A percentile compares a stretch with the other conserved stretches of the same genome.
Conservation (phyloP, 2,329 filamentous ascomycete species). For the Lojkania enalia region DNA sequence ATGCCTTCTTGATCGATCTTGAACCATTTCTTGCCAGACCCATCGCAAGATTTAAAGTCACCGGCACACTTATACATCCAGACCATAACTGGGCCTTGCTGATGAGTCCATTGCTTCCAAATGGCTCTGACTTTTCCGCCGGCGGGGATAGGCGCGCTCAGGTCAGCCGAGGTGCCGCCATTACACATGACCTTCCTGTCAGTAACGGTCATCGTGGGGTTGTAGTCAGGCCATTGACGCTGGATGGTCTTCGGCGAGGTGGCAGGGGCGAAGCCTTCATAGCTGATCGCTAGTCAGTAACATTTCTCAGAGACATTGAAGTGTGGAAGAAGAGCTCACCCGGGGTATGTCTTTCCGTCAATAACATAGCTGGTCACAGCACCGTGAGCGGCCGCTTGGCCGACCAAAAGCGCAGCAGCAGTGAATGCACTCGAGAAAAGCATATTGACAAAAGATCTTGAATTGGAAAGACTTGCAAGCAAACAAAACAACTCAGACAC, state of each 20-base stretch:
- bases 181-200: constrained; percentile 60
- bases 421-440: constrained; percentile 42
- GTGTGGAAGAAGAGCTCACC: constrained; percentile 17
- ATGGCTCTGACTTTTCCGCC: constrained; percentile 57
- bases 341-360: constrained; percentile 37
- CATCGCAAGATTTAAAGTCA: constrained; percentile 55
- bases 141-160: constrained; percentile 53
- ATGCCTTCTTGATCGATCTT: constrained; percentile 60
- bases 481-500: background rate
- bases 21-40: constrained; percentile 60
- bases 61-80: constrained; percentile 56
- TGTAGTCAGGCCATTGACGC: constrained; percentile 61
- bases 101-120: constrained; percentile 63
- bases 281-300: constrained; percentile 38
- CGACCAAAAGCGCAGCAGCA: constrained; percentile 33
- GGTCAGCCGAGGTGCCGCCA: constrained; percentile 47
- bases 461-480: constrained; percentile 1
- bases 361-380: constrained; percentile 42
- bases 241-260: constrained; percentile 58
- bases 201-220: constrained; percentile 56
- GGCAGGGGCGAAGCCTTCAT: constrained; percentile 56
- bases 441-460: constrained; percentile 32
- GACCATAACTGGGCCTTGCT: constrained; percentile 62
- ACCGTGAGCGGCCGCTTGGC: constrained; percentile 40
- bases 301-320: background rate